Conservation (phyloP, 2,329 filamentous ascomycete species). For the Aspergillus sp. region DNA sequence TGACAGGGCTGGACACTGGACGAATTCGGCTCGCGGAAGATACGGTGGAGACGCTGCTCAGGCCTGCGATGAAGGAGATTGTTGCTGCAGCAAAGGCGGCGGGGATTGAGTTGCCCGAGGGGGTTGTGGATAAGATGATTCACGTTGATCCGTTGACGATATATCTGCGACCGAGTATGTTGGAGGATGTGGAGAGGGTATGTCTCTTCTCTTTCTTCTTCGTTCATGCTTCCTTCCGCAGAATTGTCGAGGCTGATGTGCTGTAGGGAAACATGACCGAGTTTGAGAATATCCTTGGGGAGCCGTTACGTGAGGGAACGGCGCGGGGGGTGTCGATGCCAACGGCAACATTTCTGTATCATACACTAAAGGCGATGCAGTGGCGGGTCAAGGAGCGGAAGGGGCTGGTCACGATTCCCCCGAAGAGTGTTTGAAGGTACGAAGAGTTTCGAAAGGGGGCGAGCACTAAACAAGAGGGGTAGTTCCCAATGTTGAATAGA, state of each 20-base stretch:
- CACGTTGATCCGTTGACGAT: slow-evolving; percentile 54
- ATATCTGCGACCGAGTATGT: slow-evolving; percentile 54
- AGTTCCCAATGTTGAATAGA: too few relatives aligned
- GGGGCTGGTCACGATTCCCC: slow-evolving; percentile 1
- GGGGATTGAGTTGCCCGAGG: slow-evolving; percentile 50
- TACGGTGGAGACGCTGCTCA: slow-evolving; percentile 53
- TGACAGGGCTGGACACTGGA: slow-evolving; percentile 57
- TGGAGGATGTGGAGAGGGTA: slow-evolving; percentile 49
- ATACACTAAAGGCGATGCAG: slow-evolving; percentile 13
- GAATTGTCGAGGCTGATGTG: neutral
- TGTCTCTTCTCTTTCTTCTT: neutral
- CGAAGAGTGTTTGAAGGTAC: neutral
- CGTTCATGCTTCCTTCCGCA: neutral
- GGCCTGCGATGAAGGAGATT: slow-evolving; percentile 56
- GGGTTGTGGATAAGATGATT: slow-evolving; percentile 47
- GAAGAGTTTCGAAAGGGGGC: too few relatives aligned
- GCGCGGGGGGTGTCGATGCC: slow-evolving; percentile 6
- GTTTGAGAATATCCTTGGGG: slow-evolving; percentile 15
- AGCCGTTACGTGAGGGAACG: slow-evolving; percentile 13
- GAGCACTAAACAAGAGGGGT: too few relatives aligned
- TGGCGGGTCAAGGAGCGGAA: slow-evolving; percentile 13
- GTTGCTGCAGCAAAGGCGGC: slow-evolving; percentile 49
- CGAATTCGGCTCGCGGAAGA: slow-evolving; percentile 53
- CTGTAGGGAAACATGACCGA: slow-evolving; percentile 17
- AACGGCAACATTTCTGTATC: slow-evolving; percentile 8